Conservation (phyloP, 768 basidiomycete species). For the Phlebiopsis gigantea region DNA sequence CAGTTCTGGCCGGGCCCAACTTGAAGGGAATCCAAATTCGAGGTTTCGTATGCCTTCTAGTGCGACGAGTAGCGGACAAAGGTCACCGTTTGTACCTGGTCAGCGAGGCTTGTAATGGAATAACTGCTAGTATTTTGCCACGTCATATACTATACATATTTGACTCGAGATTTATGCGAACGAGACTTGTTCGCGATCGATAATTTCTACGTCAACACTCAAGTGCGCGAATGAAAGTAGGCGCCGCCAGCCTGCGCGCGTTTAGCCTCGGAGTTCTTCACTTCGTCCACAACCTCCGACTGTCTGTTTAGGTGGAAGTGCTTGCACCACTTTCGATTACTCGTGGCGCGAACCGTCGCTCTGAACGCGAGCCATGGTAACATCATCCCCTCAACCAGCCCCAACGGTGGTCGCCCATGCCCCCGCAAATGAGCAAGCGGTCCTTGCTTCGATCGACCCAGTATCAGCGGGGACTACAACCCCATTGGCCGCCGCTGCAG, state of each 20-base stretch:
- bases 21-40: background rate
- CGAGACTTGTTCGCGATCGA: no score
- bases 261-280: no score
- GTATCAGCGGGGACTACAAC: background rate
- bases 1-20: background rate
- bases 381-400: background rate
- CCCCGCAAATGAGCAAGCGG: background rate
- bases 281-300: no score
- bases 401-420: background rate
- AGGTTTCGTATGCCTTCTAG: conserved; percentile 15
- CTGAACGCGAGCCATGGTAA: no score
- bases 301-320: no score
- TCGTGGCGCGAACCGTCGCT: no score
- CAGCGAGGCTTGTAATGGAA: background rate
- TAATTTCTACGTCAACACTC: no score
- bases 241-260: no score
- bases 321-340: no score
- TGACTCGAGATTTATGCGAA: no score
- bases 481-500: background rate
- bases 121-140: background rate
- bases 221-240: no score
- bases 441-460: background rate
- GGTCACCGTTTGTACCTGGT: conserved; percentile 46
- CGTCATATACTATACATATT: background rate
- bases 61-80: conserved; percentile 34